Evolutionary conservation across 441 rosid genomes (phyloP), one percentile per base, ranked within the genome.

Genomic region (Adansonia rubrostipa): DNA sequence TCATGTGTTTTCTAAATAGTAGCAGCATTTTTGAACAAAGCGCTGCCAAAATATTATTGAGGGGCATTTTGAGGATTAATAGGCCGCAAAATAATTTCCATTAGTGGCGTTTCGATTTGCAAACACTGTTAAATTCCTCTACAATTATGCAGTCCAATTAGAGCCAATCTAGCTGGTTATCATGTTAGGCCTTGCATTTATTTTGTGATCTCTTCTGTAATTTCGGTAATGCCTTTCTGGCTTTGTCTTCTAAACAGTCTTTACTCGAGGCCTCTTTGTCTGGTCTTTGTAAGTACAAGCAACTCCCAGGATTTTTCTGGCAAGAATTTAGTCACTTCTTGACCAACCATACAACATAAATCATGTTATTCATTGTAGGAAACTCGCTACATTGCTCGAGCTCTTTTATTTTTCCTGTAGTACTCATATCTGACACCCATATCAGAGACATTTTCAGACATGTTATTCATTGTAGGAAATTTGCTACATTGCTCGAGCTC

Each of bases 191-290:
- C 15, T 48, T 71, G 45, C 9, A 20, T 68, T 67, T 68, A 47
- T 22, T 69, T 69, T 48, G 57, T 13, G n/a, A 69, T 69, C 19
- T 10, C 42, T 20, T 22, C 5, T n/a, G 20, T 71, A 48, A 28
- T 71, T 71, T 54, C 40, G 60, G 48, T 53, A 71, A 33, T 9
- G 63, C 74, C 60, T 28, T 51, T 50, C 45, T 70, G 75, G 60
- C 9, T 24, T 24, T 71, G 47, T 71, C 42, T 71, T 71, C 45
- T 71, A 40, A 28, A 51, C 4, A 4, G 4, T 71, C 28, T 7
- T 33, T 11, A 53, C 22, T 51, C 9, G 48, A 54, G 48, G 48
- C 28, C 28, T 28, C 24, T 68, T 36, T 20, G 58, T 24, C 74
- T 50, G 20, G 20, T 24, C 42, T 22, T 70, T 13, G 74, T 70